Evolutionary conservation across 768 basidiomycete genomes (phyloP).

Genomic region (Lactarius pseudohatsudake): DNA sequence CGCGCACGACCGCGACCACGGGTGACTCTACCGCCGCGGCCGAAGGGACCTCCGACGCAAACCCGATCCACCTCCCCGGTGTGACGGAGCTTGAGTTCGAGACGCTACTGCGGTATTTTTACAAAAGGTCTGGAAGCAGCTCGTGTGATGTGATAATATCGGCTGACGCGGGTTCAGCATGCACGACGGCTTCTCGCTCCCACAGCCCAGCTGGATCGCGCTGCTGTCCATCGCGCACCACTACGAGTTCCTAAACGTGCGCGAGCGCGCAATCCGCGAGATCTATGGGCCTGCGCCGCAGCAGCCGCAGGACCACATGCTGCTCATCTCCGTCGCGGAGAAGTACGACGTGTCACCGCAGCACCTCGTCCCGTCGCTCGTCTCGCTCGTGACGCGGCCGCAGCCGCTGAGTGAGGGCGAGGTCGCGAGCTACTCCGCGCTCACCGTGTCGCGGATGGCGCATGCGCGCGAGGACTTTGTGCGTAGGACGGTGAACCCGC

Average conservation of each 20-base stretch:
- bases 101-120: slow-evolving; percentile 22
- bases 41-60: slow-evolving; percentile 18
- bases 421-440: slow-evolving; percentile 9
- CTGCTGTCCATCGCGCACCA: slow-evolving; percentile 18
- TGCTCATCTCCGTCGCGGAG: slow-evolving; percentile 18
- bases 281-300: neutral
- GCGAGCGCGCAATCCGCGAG: slow-evolving; percentile 17
- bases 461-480: slow-evolving; percentile 18
- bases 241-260: slow-evolving; percentile 20
- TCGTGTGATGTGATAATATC: too few species aligned
- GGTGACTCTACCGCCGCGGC: neutral
- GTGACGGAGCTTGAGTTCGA: slow-evolving; percentile 25
- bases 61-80: slow-evolving; percentile 20
- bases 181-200: slow-evolving; percentile 17
- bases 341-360: slow-evolving; percentile 12
- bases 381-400: slow-evolving; percentile 2
- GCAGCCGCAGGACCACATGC: neutral
- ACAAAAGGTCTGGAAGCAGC: slow-evolving; percentile 12
- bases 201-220: slow-evolving; percentile 19
- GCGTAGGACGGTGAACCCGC: neutral
- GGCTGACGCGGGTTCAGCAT: slow-evolving; percentile 8
- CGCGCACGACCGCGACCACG: neutral
- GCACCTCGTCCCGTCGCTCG: slow-evolving; percentile 8
- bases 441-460: slow-evolving; percentile 19
- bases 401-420: slow-evolving; percentile 18